phyloP scores from a whole-genome alignment of 2,329 filamentous ascomycete genomes.

The Diplodia seriata region DNA sequence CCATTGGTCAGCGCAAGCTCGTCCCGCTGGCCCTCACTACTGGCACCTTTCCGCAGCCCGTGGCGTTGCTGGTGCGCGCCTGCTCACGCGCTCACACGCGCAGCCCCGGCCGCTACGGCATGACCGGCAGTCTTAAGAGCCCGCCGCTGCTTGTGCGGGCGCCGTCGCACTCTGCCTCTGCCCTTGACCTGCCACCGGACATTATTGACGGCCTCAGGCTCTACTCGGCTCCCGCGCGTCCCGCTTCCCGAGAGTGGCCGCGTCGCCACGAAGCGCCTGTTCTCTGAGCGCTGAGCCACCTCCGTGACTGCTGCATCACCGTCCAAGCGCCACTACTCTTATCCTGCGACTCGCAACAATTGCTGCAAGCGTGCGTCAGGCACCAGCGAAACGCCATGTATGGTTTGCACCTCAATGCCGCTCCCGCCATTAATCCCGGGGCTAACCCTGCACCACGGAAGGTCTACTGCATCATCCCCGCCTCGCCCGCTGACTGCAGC shows the following conservation, averaged over 20 bases:
- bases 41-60: neutral
- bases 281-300: constrained; percentile 21
- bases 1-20: constrained; percentile 25
- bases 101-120: constrained; percentile 3
- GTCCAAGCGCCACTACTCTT: constrained; percentile 20
- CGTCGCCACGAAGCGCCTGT: constrained; percentile 19
- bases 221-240: constrained; percentile 18
- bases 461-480: constrained; percentile 25
- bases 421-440: constrained; percentile 3
- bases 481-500: constrained; percentile 56
- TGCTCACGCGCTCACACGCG: constrained; percentile 13
- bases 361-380: constrained; percentile 13
- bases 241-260: constrained; percentile 24
- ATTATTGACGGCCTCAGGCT: constrained; percentile 6
- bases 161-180: neutral
- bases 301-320: constrained; percentile 20
- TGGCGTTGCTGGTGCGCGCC: neutral
- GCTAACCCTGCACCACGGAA: constrained; percentile 14
- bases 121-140: neutral
- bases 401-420: neutral
- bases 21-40: constrained; percentile 2
- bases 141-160: neutral
- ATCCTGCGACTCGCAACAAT: constrained; percentile 16
- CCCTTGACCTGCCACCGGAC: neutral
- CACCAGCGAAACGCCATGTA: constrained; percentile 28